Evolutionary conservation across 2,329 filamentous ascomycete species (phyloP), one percentile per base, ranked within the genome.

Genomic region (Gnomoniopsis smithogilvyi): DNA sequence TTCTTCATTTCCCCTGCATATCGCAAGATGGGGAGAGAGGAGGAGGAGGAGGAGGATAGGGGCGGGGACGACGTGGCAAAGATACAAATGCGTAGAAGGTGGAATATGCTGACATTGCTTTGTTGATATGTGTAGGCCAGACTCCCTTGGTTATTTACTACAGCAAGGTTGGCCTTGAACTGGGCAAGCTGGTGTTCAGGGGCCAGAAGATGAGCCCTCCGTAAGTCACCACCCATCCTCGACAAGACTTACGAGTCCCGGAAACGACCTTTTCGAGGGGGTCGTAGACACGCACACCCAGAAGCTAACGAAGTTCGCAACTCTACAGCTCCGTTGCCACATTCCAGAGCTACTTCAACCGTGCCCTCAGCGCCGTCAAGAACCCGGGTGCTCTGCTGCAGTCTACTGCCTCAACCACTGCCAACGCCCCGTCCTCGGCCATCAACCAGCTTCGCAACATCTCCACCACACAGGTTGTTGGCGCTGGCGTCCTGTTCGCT

Each of bases 161-260:
- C 83, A 87, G 89, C 70, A 90, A 87, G 75, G 94, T 98, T 72
- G 90, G 83, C 69, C 79, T 93, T 65, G 95, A 99, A 82, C 82
- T 98, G 62, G 84, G 84, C 73, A 96, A 91, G 84, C 83, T 97
- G 67, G 86, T 98, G 67, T 92, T 92, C 81, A 85, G 86, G 69
- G 88, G 87, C 75, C 92, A 94, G 78, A 91, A 90, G 80, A 97
- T 99, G 92, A 81, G 83, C 72, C 92, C 92, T 78, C 95, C 95
- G 95, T 99, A 90, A 87, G 93, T 81, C 34, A 6, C 45, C 53
- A 43, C 34, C 47, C n/a, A 19, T 48, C n/a, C n/a, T n/a, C n/a
- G n/a, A n/a, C n/a, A n/a, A n/a, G n/a, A n/a, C n/a, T n/a, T n/a
- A n/a, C n/a, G n/a, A n/a, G n/a, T n/a, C n/a, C n/a, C n/a, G n/a